Base-by-base conservation (phyloP, 768 basidiomycete genomes). In the Cystofilobasidium bisporidii region DNA sequence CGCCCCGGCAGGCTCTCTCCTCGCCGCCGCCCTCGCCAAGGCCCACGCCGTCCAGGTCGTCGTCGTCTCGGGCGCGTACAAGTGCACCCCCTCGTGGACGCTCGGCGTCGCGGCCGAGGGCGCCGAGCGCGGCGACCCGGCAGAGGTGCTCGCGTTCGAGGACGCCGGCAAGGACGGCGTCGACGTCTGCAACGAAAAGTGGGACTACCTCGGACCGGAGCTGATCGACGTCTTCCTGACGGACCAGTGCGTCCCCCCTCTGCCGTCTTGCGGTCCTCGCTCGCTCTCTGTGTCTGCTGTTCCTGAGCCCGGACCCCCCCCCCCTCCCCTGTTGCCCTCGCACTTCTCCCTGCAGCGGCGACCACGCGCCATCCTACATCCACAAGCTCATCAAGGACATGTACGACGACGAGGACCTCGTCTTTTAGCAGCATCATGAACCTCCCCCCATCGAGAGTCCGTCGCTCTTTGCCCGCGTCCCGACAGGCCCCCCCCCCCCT, bases 41-140 rank as follows among this genome's bases (percentile, higher is more conserved):
- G 87, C 86, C 33, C 91, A 96, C 78, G 85, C 87, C 73, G 92
- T 90, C 24, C 91, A 91, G 0, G 88, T 97, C 53, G 88, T 94
- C 43, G 88, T 96, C 17, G 91, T 89, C 73, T 87, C 90, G 2
- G 96, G 94, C 2, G 92, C 96, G 77, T 99, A 92, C 80, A 99
- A 99, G 76, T 80, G 98, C 71, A 93, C 91, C 10, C 93, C 92
- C 1, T 65, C 82, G 86, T 77, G 77, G 76, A 77, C 76, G 50
- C 53, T 75, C 50, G 73, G 76, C 15, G 77, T 77, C 61, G 75
- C 75, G 50, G 74, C 74, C 40, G 53, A 56, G 28, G 53, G 53
- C 53, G 30, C 18, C 30, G 53, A 56, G 53, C 53, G 53, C 2
- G 53, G 28, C 53, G 72, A 72, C 22, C 76, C 76, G 0, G 75